These are phyloP conservation scores for Usnea hakonensis DNA, from an alignment of 495 filamentous ascomycete species.

Conservation along the genomic window DNA sequence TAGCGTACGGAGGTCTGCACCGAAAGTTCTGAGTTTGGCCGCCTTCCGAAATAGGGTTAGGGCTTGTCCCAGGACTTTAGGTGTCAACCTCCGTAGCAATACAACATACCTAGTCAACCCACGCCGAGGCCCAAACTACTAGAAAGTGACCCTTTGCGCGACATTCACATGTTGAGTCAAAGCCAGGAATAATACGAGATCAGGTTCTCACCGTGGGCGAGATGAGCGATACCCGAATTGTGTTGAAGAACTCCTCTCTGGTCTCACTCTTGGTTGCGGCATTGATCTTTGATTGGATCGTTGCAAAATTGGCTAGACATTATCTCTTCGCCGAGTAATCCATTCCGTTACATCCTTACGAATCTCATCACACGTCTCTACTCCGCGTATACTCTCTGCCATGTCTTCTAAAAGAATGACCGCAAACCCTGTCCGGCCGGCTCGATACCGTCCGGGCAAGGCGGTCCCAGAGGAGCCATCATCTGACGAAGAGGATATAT, in stretches of 20 bases:
- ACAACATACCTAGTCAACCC: too few species aligned
- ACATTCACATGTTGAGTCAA: too few species aligned
- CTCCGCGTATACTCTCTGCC: slow-evolving; percentile 20
- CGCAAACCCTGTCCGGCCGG: slow-evolving; percentile 74
- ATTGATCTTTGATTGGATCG: background rate
- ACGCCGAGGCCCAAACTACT: too few species aligned
- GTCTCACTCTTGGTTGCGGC: background rate
- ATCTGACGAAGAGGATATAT: slow-evolving; percentile 49
- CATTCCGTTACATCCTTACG: too few species aligned
- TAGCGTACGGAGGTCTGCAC: too few species aligned
- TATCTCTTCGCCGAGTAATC: background rate
- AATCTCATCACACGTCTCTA: background rate
- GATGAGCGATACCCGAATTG: background rate
- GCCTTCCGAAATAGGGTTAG: too few species aligned
- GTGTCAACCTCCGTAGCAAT: too few species aligned
- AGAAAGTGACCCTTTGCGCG: too few species aligned
- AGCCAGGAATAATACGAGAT: too few species aligned
- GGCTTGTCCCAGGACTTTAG: too few species aligned
- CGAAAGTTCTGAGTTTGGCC: too few species aligned
- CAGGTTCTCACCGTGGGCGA: background rate
- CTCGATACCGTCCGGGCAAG: slow-evolving; percentile 84
- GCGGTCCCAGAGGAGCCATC: slow-evolving; percentile 57
- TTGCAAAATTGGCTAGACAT: background rate
- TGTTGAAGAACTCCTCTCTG: background rate
- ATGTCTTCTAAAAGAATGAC: slow-evolving; percentile 95